Evolutionary conservation across 208 protist genomes (phyloP).

Genomic region (Leishmania major): DNA sequence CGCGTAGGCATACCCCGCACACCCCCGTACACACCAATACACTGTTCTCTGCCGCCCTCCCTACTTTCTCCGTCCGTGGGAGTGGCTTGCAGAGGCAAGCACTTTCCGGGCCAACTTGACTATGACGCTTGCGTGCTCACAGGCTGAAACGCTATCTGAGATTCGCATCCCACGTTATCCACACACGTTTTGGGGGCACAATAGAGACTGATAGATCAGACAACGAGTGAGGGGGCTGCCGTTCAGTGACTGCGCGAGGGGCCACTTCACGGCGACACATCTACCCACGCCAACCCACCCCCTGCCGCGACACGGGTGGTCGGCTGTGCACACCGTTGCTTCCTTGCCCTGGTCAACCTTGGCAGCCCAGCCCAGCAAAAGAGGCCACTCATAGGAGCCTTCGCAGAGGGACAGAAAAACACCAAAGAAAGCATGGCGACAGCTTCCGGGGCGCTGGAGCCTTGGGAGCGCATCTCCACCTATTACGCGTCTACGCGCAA

Average conservation of each 20-base stretch:
- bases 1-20: background rate
- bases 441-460: conserved; percentile 31
- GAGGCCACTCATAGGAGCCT: background rate
- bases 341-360: background rate
- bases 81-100: background rate
- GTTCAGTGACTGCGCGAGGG: background rate
- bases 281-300: background rate
- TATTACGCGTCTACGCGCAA: conserved; percentile 73
- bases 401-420: background rate
- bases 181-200: background rate
- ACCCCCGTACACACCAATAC: background rate
- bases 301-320: background rate
- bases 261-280: background rate
- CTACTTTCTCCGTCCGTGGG: background rate
- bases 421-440: conserved; percentile 12
- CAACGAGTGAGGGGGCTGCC: background rate
- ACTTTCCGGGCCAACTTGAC: background rate
- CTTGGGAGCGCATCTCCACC: conserved; percentile 67
- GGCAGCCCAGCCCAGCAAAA: background rate
- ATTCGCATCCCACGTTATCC: background rate
- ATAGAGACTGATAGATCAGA: background rate
- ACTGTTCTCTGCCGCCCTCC: background rate
- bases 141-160: background rate
- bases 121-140: background rate
- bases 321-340: background rate